Evolutionary conservation across 2,329 filamentous ascomycete genomes (phyloP).

Genomic region (Trichophyton simii): DNA sequence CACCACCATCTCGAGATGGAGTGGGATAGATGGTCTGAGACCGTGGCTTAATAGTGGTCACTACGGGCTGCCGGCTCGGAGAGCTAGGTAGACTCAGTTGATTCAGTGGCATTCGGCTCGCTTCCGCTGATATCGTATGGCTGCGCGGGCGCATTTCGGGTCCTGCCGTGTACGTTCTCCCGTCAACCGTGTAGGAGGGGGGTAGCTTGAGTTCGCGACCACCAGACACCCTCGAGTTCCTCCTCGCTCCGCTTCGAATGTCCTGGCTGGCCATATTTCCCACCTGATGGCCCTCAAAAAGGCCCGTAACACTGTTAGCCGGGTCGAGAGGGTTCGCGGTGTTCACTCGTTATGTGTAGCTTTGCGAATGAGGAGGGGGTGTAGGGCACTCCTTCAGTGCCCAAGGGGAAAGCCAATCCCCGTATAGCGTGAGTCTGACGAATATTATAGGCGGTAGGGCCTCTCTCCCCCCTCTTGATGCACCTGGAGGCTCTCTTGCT

Average conservation of each 20-base stretch:
- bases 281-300: neutral
- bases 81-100: neutral
- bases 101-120: neutral
- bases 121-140: neutral
- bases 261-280: neutral
- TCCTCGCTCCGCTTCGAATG: neutral
- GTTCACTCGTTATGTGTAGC: neutral
- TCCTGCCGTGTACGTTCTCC: neutral
- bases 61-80: constrained; percentile 15
- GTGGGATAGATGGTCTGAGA: constrained; percentile 21
- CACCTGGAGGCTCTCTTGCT: neutral
- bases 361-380: neutral
- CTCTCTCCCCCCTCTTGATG: neutral
- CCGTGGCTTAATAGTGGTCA: constrained; percentile 21
- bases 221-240: neutral
- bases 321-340: neutral
- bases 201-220: neutral
- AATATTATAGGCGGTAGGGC: neutral
- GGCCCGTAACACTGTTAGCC: neutral
- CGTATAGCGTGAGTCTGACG: neutral
- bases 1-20: constrained; percentile 18
- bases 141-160: constrained; percentile 1
- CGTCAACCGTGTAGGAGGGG: neutral
- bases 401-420: neutral
- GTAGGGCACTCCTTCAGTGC: constrained; percentile 1